These are phyloP conservation scores for Microdochium trichocladiopsis DNA, from an alignment of 2,329 filamentous ascomycete genomes.

Conservation along the genomic window DNA sequence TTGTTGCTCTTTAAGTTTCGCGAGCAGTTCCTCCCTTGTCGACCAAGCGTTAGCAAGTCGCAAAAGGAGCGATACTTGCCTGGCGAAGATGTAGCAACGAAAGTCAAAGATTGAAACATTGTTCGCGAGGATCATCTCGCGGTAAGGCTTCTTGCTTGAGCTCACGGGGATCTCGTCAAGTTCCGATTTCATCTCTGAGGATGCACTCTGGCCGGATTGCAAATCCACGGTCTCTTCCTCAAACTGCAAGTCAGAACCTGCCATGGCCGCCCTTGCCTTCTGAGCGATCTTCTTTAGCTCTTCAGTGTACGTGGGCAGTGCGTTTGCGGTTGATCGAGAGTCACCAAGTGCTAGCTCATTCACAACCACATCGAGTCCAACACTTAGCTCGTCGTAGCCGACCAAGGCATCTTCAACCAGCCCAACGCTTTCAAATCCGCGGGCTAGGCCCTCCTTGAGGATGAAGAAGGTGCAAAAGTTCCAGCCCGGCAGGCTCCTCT, in stretches of 20 bases:
- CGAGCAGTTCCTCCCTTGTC: constrained; percentile 53
- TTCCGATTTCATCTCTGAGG: constrained; percentile 22
- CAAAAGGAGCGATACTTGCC: constrained; percentile 76
- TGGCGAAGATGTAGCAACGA: constrained; percentile 83
- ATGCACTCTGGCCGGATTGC: constrained; percentile 30
- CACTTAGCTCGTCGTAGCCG: constrained; percentile 88
- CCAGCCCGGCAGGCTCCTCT: constrained; percentile 85
- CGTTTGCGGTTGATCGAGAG: constrained; percentile 61
- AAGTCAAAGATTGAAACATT: constrained; percentile 97
- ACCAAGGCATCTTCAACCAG: constrained; percentile 91
- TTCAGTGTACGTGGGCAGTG: constrained; percentile 65
- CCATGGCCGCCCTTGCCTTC: constrained; percentile 36
- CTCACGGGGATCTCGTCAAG: constrained; percentile 55
- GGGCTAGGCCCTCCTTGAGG: constrained; percentile 86
- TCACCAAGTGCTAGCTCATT: constrained; percentile 61
- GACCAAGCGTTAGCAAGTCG: constrained; percentile 71
- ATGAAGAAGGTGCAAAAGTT: constrained; percentile 99
- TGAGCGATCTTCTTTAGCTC: constrained; percentile 59
- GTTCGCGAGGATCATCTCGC: constrained; percentile 86
- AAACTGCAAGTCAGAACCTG: constrained; percentile 23
- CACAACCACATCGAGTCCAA: constrained; percentile 77
- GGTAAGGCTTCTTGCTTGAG: constrained; percentile 70
- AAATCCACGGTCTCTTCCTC: constrained; percentile 40
- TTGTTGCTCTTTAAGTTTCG: constrained; percentile 55
- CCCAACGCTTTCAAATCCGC: constrained; percentile 93